Percentiles rank a stretch among this genome's conserved stretches.
Conservation (phyloP, 768 basidiomycete species). For the Russula olivacea region DNA sequence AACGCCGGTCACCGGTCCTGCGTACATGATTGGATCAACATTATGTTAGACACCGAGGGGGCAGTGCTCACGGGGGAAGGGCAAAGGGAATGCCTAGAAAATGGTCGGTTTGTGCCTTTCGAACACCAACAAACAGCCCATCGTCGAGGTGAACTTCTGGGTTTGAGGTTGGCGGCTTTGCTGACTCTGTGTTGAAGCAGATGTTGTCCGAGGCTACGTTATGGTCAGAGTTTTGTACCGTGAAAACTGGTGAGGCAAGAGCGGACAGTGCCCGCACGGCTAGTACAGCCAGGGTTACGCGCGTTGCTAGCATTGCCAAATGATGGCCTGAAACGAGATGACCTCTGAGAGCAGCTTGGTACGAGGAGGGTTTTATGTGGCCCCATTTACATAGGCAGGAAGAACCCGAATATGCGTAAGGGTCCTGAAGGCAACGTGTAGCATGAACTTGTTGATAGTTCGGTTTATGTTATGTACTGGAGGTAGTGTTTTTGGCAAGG, state of each 20-base stretch:
- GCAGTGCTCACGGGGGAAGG: constrained; percentile 33
- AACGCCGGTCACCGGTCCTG: constrained; percentile 36
- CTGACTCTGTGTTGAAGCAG: not conserved
- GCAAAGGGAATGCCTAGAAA: constrained; percentile 42
- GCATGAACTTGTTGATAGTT: not conserved
- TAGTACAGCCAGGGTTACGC: constrained; percentile 3
- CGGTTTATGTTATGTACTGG: constrained; percentile 5
- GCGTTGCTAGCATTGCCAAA: constrained; percentile 4
- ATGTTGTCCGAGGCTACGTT: not conserved
- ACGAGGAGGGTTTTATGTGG: constrained; percentile 2
- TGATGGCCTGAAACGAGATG: not conserved
- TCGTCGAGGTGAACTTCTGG: constrained; percentile 29
- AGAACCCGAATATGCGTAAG: not conserved
- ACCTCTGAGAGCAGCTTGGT: not conserved
- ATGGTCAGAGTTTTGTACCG: not conserved
- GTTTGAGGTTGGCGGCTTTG: not conserved
- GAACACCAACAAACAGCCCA: constrained; percentile 30
- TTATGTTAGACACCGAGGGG: too few species aligned
- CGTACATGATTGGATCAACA: not conserved
- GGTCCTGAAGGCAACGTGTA: not conserved
- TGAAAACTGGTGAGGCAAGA: constrained; percentile 8
- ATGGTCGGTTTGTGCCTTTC: constrained; percentile 27
- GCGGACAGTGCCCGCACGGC: constrained; percentile 6
- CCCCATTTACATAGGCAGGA: not conserved
- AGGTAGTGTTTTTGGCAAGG: not conserved